These are phyloP conservation scores for Perkinsela sp. DNA, from an alignment of 208 protist species.

Conservation along the genomic window DNA sequence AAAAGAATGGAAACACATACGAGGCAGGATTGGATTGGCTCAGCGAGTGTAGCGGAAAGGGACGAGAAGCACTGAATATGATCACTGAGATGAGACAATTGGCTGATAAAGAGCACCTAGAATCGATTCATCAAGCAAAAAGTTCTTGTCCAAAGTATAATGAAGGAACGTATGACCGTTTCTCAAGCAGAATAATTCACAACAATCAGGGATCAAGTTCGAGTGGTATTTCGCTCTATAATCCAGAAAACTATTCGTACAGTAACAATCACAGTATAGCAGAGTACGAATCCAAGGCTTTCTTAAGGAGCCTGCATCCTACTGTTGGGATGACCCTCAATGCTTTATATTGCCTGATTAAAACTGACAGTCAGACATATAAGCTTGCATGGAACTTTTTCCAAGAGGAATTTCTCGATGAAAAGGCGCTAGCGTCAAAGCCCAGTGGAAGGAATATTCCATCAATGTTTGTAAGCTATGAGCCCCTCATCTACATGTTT, in stretches of 20 bases:
- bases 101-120: not conserved
- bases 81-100: not conserved
- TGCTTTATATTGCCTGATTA: not conserved
- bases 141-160: not conserved
- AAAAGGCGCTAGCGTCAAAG: not conserved
- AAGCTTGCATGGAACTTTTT: not conserved
- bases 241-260: not conserved
- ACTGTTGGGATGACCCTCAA: not conserved
- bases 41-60: slow-evolving; percentile 20
- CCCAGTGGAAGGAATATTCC: not conserved
- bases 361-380: not conserved
- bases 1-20: slow-evolving; percentile 14
- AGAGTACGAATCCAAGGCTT: not conserved
- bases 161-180: not conserved
- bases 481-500: not conserved
- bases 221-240: not conserved
- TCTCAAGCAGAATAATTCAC: not conserved
- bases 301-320: not conserved
- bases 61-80: slow-evolving; percentile 1
- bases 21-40: slow-evolving; percentile 19
- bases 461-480: not conserved
- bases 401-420: not conserved
- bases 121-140: not conserved
- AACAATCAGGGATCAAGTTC: not conserved
- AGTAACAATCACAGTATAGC: not conserved